A percentile compares a stretch with the other conserved stretches of the same genome.
These are phyloP conservation scores for Penicillium dipodomyicola DNA, from an alignment of 495 filamentous ascomycete genomes.

Conservation along the genomic window DNA sequence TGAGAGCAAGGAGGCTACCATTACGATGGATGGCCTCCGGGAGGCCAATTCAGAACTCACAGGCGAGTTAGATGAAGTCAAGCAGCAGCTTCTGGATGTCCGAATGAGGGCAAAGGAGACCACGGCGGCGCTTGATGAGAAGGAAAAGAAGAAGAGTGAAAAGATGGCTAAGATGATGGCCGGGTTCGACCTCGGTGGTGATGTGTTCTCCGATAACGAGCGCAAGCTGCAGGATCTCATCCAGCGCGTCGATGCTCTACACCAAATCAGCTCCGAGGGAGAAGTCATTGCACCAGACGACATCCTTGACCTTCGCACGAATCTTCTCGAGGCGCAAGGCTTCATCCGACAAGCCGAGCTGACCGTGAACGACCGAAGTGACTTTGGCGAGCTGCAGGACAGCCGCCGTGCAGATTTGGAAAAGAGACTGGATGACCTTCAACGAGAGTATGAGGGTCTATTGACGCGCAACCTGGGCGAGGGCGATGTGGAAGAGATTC, in stretches of 20 bases:
- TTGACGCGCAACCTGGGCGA: constrained; percentile 77
- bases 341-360: constrained; percentile 92
- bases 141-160: constrained; percentile 97
- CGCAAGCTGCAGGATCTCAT: constrained; percentile 77
- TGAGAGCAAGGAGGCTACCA: constrained; percentile 92
- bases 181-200: constrained; percentile 86
- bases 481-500: constrained; percentile 79
- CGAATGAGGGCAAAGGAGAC: constrained; percentile 96
- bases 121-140: constrained; percentile 81
- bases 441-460: constrained; percentile 77
- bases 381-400: constrained; percentile 58
- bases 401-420: constrained; percentile 72
- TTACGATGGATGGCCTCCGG: constrained; percentile 96
- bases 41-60: constrained; percentile 94
- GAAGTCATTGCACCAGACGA: constrained; percentile 80
- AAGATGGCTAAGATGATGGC: constrained; percentile 99
- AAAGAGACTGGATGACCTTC: constrained; percentile 63
- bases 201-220: constrained; percentile 90
- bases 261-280: constrained; percentile 70
- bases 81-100: constrained; percentile 92
- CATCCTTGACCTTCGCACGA: constrained; percentile 68
- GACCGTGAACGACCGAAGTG: constrained; percentile 64
- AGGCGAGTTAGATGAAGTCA: constrained; percentile 86
- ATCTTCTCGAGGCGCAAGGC: constrained; percentile 82
- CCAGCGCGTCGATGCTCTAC: constrained; percentile 72